Evolutionary conservation across 371 early-diverging fungal species (phyloP).

Genomic region (Apophysomyces trapeziformis): DNA sequence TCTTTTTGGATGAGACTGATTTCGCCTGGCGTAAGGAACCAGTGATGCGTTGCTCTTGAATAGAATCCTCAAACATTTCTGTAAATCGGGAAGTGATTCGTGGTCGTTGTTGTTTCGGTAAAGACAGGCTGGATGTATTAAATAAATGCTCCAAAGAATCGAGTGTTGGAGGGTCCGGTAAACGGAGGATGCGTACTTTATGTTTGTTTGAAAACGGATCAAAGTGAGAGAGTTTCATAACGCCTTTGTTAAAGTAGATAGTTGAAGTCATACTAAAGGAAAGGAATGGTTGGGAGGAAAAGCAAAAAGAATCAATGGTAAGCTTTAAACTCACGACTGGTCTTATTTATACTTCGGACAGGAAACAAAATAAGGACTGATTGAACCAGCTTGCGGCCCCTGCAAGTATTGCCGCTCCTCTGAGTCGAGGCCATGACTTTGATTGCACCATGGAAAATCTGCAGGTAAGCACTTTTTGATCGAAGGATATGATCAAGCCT

Average conservation of each 20-base stretch:
- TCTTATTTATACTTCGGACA: not conserved
- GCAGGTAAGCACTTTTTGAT: not conserved
- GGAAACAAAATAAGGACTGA: no score
- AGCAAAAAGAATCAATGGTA: constrained; percentile 4
- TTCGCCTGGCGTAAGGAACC: not conserved
- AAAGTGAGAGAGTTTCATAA: constrained; percentile 36
- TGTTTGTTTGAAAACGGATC: constrained; percentile 34
- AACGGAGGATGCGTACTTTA: constrained; percentile 27
- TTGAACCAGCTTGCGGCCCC: constrained; percentile 2
- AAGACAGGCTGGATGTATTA: not conserved
- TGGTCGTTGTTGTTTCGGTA: constrained; percentile 28
- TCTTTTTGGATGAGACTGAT: not conserved
- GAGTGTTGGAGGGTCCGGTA: constrained; percentile 30
- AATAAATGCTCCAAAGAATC: constrained; percentile 39
- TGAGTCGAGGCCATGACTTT: not conserved
- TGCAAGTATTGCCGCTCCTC: constrained; percentile 1
- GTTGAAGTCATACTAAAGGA: constrained; percentile 17
- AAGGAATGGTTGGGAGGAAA: constrained; percentile 21
- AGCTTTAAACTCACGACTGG: not conserved
- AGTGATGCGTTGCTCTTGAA: not conserved
- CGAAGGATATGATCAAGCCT: not conserved
- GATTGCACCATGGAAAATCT: not conserved
- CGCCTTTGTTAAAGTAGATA: constrained; percentile 35
- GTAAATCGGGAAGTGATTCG: not conserved
- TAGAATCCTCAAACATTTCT: constrained; percentile 1